Percentiles rank a stretch among this genome's conserved stretches.
These are phyloP conservation scores for Stemphylium vesicarium DNA, from an alignment of 2,329 filamentous ascomycete species.

Conservation along the genomic window DNA sequence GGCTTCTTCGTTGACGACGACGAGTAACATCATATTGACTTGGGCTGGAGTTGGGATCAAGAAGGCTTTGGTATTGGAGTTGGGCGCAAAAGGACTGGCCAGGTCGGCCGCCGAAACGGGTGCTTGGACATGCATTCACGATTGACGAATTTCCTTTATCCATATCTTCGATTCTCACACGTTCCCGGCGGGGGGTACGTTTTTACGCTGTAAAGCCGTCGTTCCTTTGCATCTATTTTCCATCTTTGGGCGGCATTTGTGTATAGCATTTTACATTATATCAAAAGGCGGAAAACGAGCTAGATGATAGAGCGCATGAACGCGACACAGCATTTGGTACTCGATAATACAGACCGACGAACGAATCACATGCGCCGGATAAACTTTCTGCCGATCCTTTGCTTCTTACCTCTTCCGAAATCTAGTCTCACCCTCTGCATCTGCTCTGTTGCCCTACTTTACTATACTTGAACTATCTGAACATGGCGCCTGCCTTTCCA, in stretches of 20 bases:
- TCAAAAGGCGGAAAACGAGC: constrained; percentile 26
- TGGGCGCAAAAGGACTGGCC: constrained; percentile 34
- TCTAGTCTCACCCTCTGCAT: constrained; percentile 8
- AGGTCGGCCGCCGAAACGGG: constrained; percentile 26
- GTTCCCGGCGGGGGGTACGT: constrained; percentile 8
- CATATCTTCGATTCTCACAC: constrained; percentile 17
- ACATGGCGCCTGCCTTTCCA: constrained; percentile 15
- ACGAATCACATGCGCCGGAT: constrained; percentile 32
- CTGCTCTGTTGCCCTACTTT: constrained; percentile 4
- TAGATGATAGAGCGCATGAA: constrained; percentile 33
- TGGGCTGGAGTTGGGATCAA: constrained; percentile 28
- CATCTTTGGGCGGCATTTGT: constrained; percentile 26
- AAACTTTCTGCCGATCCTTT: constrained; percentile 24
- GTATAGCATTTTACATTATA: constrained; percentile 27
- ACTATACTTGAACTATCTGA: not conserved
- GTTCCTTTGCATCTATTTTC: constrained; percentile 19
- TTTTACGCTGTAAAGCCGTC: constrained; percentile 14
- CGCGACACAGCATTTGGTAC: constrained; percentile 17
- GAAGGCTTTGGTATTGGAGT: constrained; percentile 39
- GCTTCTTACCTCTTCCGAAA: constrained; percentile 17
- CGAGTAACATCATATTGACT: constrained; percentile 30
- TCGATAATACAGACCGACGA: constrained; percentile 24
- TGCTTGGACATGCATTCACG: constrained; percentile 39
- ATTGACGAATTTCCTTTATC: constrained; percentile 44
- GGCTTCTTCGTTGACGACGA: constrained; percentile 45